Evolutionary conservation across 176 grass and related monocot species (phyloP), one percentile per base, ranked within the genome.

Genomic region (Chrysopogon serrulatus): DNA sequence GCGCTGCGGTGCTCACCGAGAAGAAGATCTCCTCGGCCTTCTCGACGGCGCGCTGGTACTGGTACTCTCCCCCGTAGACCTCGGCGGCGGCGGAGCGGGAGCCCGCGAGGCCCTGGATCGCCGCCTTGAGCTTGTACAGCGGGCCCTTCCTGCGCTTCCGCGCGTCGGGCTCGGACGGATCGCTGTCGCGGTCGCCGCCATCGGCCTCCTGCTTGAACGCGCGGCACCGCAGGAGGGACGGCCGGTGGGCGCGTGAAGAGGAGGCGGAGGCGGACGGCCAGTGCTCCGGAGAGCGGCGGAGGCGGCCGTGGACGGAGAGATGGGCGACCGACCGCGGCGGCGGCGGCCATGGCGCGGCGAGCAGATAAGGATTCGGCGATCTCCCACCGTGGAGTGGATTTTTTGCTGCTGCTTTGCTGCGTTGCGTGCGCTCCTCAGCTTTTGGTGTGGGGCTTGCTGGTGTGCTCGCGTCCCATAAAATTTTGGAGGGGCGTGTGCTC

Each of bases 11-110:
- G 54, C 89, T 90, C 82, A 99, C 96, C 88, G 91, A 89, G 89
- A 99, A 99, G 80, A 99, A 99, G 81, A 99, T 86, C 65, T 96
- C 96, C 77, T 99, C 96, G 54, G 90, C 89, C 73, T 87, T 99
- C 91, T 99, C 96, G 49, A 99, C 91, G 6, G 90, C 81, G 73
- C 77, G 80, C 90, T 92, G 89, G 74, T 91, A 94, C 90, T 92
- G 89, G 69, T 89, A 90, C 59, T 89, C 75, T 13, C 90, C 93
- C 49, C 85, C 87, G 12, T 93, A 95, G 21, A 44, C 88, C 30
- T 76, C 82, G 45, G 84, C 86, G 11, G 78, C 88, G 12, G 79
- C 80, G 4, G 84, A 39, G 9, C 61, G 67, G 17, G 90, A 92
- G 17, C 96, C 96, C 33, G 84, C 89, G 54, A 90, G 87, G 31